These are phyloP conservation scores for Hemileccinum rubropunctum DNA, from an alignment of 768 basidiomycete genomes.

Conservation along the genomic window DNA sequence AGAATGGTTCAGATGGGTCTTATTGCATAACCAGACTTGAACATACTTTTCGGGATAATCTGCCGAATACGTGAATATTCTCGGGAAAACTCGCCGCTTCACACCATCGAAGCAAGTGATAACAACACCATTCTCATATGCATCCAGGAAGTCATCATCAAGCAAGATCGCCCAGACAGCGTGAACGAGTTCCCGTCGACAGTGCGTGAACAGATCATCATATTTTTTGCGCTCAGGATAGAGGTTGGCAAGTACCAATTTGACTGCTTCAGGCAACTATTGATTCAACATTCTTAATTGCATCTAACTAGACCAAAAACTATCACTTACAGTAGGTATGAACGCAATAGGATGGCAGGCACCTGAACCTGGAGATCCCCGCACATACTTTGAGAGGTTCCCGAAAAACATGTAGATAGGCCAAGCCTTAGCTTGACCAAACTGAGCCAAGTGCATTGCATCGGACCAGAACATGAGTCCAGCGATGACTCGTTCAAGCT, in stretches of 20 bases:
- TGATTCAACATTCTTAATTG: background rate
- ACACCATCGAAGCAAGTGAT: too few relatives aligned
- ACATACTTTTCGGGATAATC: too few relatives aligned
- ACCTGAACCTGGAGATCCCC: conserved; percentile 25
- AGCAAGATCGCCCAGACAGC: conserved; percentile 15
- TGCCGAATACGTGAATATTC: too few relatives aligned
- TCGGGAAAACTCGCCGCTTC: too few relatives aligned
- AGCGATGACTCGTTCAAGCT: conserved; percentile 9
- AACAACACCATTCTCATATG: conserved; percentile 20
- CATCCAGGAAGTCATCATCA: conserved; percentile 20
- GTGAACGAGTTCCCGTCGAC: conserved; percentile 20
- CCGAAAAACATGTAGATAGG: conserved; percentile 25
- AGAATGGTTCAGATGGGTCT: too few relatives aligned
- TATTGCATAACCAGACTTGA: too few relatives aligned
- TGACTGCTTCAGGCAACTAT: background rate
- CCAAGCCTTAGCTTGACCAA: conserved; percentile 18
- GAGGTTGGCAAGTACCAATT: background rate
- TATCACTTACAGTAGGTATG: conserved; percentile 35
- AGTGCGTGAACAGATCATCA: conserved; percentile 6
- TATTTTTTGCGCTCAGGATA: background rate
- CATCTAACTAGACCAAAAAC: background rate
- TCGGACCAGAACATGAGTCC: conserved; percentile 20
- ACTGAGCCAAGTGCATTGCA: conserved; percentile 12
- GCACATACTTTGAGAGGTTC: conserved; percentile 40
- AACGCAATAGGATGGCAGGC: conserved; percentile 43